phyloP scores from a whole-genome alignment of 768 basidiomycete species.

The Phaeotremella fagi region DNA sequence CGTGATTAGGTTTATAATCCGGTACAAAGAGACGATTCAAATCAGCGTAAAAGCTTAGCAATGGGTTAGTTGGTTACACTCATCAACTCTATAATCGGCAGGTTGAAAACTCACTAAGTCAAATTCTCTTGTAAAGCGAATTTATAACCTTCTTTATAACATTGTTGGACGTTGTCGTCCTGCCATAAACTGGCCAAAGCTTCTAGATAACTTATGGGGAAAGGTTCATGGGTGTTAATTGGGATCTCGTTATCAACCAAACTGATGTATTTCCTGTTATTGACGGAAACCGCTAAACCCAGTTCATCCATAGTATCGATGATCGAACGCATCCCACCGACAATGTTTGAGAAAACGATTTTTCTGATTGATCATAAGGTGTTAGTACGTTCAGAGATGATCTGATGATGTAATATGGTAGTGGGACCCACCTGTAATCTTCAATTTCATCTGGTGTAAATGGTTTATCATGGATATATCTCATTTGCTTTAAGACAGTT shows the following conservation, averaged over 20 bases:
- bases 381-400: background rate
- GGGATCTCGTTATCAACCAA: conserved; percentile 66
- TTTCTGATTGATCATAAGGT: conserved; percentile 55
- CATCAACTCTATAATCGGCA: too few species aligned
- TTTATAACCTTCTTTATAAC: conserved; percentile 80
- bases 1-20: conserved; percentile 67
- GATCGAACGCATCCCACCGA: conserved; percentile 73
- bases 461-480: conserved; percentile 80
- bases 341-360: conserved; percentile 86
- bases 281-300: conserved; percentile 65
- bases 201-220: conserved; percentile 63
- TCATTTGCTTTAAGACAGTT: conserved; percentile 88
- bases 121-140: conserved; percentile 81
- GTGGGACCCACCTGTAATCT: conserved; percentile 53
- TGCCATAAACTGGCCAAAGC: conserved; percentile 70
- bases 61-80: too few species aligned
- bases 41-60: conserved; percentile 66
- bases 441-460: conserved; percentile 81
- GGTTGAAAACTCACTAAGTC: conserved; percentile 54
- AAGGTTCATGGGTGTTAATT: conserved; percentile 72
- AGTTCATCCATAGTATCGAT: conserved; percentile 87
- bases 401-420: background rate
- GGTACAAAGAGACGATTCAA: conserved; percentile 75
- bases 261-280: conserved; percentile 58
- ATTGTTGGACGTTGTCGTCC: conserved; percentile 67